A percentile compares a stretch with the other conserved stretches of the same genome.
Evolutionary conservation across 306 rosid genomes (phyloP).

Genomic region (Comarum palustre): DNA sequence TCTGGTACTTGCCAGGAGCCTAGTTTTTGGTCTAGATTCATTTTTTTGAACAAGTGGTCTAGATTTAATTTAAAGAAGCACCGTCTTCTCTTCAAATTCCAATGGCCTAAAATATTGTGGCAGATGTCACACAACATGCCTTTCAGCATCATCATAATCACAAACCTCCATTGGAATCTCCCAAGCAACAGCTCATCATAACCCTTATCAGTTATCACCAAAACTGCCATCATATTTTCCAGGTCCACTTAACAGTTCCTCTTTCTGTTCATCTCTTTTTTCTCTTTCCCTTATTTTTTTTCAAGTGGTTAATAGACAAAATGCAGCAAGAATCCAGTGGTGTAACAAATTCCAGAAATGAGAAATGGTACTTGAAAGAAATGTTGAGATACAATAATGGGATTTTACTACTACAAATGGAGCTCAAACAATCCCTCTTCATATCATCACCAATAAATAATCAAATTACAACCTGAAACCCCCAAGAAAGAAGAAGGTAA

Average conservation of each 20-base stretch:
- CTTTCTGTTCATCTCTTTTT: not conserved
- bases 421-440: slow-evolving; percentile 19
- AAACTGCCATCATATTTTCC: slow-evolving; percentile 12
- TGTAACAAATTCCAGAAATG: not conserved
- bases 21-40: not conserved
- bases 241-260: not conserved
- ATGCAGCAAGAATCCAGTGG: not conserved
- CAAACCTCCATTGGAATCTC: slow-evolving; percentile 17
- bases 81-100: not conserved
- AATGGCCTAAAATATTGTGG: not conserved
- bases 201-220: too few relatives aligned
- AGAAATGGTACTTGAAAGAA: not conserved
- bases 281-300: not conserved
- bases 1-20: not conserved
- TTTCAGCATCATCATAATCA: slow-evolving; percentile 13
- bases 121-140: slow-evolving; percentile 26
- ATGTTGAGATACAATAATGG: slow-evolving; percentile 13
- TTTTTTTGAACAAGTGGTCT: too few relatives aligned
- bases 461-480: slow-evolving; percentile 17
- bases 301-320: not conserved
- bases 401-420: slow-evolving; percentile 28
- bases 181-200: slow-evolving; percentile 21
- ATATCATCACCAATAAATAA: slow-evolving; percentile 14
- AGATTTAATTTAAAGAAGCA: not conserved
- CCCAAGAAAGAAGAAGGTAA: slow-evolving; percentile 6